Percentiles rank a stretch among this genome's conserved stretches.
These are phyloP conservation scores for Chlorella ohadii DNA, from an alignment of 139 green algal genomes.

Conservation along the genomic window DNA sequence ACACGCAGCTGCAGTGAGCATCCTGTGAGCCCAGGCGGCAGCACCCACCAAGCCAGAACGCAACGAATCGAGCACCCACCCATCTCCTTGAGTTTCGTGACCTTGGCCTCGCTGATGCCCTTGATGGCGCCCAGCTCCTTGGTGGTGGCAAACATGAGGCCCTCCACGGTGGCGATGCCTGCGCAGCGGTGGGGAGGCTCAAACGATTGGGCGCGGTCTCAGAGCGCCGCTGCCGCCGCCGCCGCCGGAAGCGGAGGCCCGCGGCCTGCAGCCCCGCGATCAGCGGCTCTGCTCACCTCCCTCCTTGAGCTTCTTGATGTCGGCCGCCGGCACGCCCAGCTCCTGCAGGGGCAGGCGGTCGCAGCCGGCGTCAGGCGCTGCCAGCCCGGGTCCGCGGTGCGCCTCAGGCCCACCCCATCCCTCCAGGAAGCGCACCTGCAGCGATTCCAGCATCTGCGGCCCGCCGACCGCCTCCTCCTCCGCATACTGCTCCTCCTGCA, in stretches of 20 bases:
- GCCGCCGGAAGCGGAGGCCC: background rate
- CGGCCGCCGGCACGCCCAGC: constrained; percentile 80
- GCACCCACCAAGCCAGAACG: background rate
- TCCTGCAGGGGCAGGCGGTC: constrained; percentile 58
- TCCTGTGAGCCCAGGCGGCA: background rate
- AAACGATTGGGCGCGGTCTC: too few relatives aligned
- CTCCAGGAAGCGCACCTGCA: constrained; percentile 39
- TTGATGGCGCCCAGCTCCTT: constrained; percentile 92
- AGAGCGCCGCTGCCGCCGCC: background rate
- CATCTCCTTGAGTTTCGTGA: constrained; percentile 90
- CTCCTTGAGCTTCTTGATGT: constrained; percentile 98
- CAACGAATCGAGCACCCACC: constrained; percentile 49
- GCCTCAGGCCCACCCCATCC: too few relatives aligned
- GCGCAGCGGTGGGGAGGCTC: background rate
- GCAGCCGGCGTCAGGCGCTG: constrained; percentile 7
- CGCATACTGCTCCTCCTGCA: constrained; percentile 25
- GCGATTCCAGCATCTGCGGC: constrained; percentile 52
- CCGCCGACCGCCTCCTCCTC: constrained; percentile 40
- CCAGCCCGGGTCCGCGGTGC: background rate
- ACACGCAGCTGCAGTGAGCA: background rate
- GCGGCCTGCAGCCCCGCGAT: background rate
- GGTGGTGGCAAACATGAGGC: constrained; percentile 84
- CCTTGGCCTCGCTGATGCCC: constrained; percentile 96
- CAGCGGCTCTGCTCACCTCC: constrained; percentile 59
- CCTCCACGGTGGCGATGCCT: constrained; percentile 74